Conservation (phyloP, 352 stramenopile genomes). For the Phytopythium vexans region DNA sequence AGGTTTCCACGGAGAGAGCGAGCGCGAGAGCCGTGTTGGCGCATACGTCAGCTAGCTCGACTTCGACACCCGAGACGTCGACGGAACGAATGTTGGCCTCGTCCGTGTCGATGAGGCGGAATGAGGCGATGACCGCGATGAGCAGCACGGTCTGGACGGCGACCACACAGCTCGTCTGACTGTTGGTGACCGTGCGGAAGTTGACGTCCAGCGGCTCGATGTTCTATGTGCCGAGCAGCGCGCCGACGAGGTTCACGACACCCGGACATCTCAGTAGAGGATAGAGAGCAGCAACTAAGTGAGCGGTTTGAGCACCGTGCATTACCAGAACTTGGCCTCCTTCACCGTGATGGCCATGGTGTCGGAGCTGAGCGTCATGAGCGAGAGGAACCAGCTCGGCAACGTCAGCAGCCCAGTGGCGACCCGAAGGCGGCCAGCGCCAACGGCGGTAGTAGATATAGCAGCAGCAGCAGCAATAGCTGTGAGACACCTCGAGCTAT, state of each 20-base stretch:
- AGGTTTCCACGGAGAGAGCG: slow-evolving; percentile 21
- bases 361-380: slow-evolving; percentile 24
- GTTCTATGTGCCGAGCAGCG: slow-evolving; percentile 16
- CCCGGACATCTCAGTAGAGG: slow-evolving; percentile 22
- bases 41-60: slow-evolving; percentile 38
- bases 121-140: slow-evolving; percentile 13
- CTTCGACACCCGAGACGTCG: slow-evolving; percentile 18
- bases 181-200: slow-evolving; percentile 26
- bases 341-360: slow-evolving; percentile 15
- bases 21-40: slow-evolving; percentile 34
- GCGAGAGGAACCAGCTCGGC: slow-evolving; percentile 13
- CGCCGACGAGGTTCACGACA: slow-evolving; percentile 16
- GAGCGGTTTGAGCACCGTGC: slow-evolving; percentile 19
- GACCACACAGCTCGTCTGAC: slow-evolving; percentile 18
- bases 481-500: no score
- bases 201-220: slow-evolving; percentile 27
- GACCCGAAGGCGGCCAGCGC: no score
- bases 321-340: slow-evolving; percentile 41
- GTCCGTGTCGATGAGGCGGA: slow-evolving; percentile 23
- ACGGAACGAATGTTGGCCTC: slow-evolving; percentile 11
- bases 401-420: slow-evolving; percentile 9
- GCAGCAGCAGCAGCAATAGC: no score
- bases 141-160: slow-evolving; percentile 11
- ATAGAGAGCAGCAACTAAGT: slow-evolving; percentile 18
- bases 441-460: no score